Evolutionary conservation across 2,329 filamentous ascomycete species (phyloP), one percentile per base, ranked within the genome.

Genomic region (Hypomyces perniciosus): DNA sequence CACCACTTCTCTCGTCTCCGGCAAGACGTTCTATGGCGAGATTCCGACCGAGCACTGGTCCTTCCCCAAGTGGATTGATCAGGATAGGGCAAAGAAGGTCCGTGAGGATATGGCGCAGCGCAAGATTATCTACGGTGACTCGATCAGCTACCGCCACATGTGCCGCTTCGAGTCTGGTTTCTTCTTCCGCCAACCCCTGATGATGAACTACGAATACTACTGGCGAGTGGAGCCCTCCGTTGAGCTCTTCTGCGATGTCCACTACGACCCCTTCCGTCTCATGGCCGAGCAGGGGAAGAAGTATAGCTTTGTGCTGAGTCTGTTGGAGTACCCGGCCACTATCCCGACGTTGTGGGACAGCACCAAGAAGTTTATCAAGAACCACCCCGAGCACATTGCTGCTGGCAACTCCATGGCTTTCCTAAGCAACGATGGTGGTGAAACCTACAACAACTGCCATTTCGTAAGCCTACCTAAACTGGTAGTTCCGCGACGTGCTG

Each of bases 51-150:
- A 97, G 68, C 92, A 99, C 71, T 99, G 93, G 93, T 96, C 91
- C 1, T 99, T 93, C 77, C 93, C 93, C 4, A 82, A 88, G 4
- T 93, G 85, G 79, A 99, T 99, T 63, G 93, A 99, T 67, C 87
- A 96, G 72, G 88, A 96, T 46, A 95, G 88, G 74, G 95, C 93
- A 39, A 81, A 82, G 64, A 87, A 89, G 70, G 90, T 93, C 54
- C 88, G 93, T 55, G 86, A 96, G 73, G 89, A 96, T 62, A 99
- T 99, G 93, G 84, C 82, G 51, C 81, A 89, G 68, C 84, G 85
- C 67, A 95, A 96, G 75, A 95, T 99, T 69, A 99, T 99, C 71
- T 99, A 99, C 67, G 93, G 93, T 54, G 93, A 97, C 71, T 96
- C 90, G 8, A 74, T 95, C 72, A 95, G 89, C 74, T 99, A 99